Conservation (phyloP, 768 basidiomycete genomes). For the Austroboletus festivus region DNA sequence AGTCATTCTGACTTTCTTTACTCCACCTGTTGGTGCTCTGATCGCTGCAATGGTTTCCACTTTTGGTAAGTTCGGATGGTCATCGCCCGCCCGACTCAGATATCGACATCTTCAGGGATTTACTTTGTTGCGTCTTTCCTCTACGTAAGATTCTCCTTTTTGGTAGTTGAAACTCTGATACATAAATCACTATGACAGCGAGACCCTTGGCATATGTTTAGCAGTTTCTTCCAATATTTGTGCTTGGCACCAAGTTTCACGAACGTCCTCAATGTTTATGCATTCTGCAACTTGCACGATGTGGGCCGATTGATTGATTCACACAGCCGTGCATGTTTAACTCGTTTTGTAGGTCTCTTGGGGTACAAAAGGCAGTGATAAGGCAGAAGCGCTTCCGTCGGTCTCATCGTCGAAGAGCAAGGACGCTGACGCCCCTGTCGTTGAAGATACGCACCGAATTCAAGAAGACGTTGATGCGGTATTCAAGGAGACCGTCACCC, state of each 20-base stretch:
- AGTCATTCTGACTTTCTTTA: slow-evolving; percentile 62
- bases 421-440: slow-evolving; percentile 70
- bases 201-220: slow-evolving; percentile 98
- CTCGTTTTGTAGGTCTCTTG: slow-evolving; percentile 62
- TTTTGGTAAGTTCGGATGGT: slow-evolving; percentile 51
- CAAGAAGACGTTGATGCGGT: slow-evolving; percentile 88
- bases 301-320: slow-evolving; percentile 37
- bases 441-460: slow-evolving; percentile 79
- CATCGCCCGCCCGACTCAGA: slow-evolving; percentile 3
- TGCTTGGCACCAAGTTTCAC: slow-evolving; percentile 90
- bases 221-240: slow-evolving; percentile 89
- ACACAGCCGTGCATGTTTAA: background rate
- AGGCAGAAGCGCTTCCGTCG: slow-evolving; percentile 87
- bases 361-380: slow-evolving; percentile 96
- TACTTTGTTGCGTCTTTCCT: slow-evolving; percentile 83
- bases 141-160: slow-evolving; percentile 54
- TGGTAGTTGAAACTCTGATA: background rate
- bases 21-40: slow-evolving; percentile 72
- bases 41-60: slow-evolving; percentile 88
- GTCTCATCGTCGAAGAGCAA: slow-evolving; percentile 81
- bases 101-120: slow-evolving; percentile 46
- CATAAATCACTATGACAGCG: slow-evolving; percentile 45
- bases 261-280: slow-evolving; percentile 94
- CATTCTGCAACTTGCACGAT: slow-evolving; percentile 95
- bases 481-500: slow-evolving; percentile 89